Percentiles rank a stretch among this genome's conserved stretches.
These are phyloP conservation scores for Ajuga chamaepitys DNA, from an alignment of 257 asterid genomes.

Conservation along the genomic window DNA sequence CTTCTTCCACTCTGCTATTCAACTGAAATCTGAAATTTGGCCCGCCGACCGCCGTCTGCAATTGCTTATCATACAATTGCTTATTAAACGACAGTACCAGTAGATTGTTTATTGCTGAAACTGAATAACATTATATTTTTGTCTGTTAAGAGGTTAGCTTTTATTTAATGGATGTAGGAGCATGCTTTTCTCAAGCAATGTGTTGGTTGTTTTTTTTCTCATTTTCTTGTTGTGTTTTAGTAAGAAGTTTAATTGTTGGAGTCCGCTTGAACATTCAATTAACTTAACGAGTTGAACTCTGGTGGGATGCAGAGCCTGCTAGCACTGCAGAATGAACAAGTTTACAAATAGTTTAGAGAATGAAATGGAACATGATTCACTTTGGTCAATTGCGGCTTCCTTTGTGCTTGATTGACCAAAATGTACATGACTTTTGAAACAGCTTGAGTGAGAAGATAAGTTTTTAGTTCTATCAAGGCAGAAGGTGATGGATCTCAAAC, in stretches of 20 bases:
- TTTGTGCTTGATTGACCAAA: background rate
- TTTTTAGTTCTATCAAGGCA: background rate
- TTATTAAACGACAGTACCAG: background rate
- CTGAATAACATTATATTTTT: no score
- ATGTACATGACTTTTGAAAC: background rate
- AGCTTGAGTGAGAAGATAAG: slow-evolving; percentile 8
- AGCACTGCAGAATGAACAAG: no score
- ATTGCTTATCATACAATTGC: background rate
- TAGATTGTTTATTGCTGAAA: background rate
- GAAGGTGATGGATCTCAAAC: slow-evolving; percentile 61
- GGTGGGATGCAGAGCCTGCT: no score
- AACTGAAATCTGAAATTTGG: no score
- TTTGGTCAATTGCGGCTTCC: background rate
- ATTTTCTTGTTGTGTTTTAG: background rate
- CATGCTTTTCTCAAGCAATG: background rate
- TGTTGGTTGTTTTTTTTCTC: background rate
- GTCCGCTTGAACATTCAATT: no score
- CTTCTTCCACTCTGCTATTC: no score
- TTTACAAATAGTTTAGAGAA: no score
- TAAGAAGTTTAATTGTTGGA: background rate
- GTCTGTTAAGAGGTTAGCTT: no score
- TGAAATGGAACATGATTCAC: background rate
- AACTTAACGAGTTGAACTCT: background rate
- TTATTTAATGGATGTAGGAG: no score
- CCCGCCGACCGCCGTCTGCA: no score